These are phyloP conservation scores for Kodamaea fungicola DNA, from an alignment of 1,139 yeast genomes.

Conservation along the genomic window DNA sequence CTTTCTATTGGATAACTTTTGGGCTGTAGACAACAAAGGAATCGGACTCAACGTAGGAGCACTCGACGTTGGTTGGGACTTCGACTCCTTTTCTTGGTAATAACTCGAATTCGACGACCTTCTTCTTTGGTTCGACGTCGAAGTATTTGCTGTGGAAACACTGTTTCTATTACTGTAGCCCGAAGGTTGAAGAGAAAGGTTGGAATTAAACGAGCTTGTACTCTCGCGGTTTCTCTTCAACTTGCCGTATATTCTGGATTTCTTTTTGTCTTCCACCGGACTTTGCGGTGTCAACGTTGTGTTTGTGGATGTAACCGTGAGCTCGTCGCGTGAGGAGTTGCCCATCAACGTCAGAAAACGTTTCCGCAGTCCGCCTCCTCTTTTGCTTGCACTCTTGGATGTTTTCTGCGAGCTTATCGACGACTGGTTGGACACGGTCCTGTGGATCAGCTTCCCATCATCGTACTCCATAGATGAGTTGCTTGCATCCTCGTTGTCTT, in stretches of 20 bases:
- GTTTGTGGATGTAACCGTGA: conserved; percentile 2
- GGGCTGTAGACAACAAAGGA: conserved; percentile 17
- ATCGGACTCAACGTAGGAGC: conserved; percentile 11
- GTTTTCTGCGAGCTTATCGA: conserved; percentile 12
- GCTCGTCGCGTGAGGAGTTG: conserved; percentile 7
- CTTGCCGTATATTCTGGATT: conserved; percentile 36
- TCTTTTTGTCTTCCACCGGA: conserved; percentile 22
- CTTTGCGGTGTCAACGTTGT: background rate
- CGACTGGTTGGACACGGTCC: conserved; percentile 14
- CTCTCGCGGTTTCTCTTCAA: conserved; percentile 40
- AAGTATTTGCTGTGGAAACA: conserved; percentile 23
- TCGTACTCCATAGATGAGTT: conserved; percentile 15
- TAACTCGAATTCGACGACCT: conserved; percentile 23
- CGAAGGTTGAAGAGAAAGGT: conserved; percentile 18
- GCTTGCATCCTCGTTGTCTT: conserved; percentile 25
- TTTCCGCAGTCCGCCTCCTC: conserved; percentile 18
- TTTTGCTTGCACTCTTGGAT: conserved; percentile 6
- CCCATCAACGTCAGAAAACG: conserved; percentile 26
- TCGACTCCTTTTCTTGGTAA: background rate
- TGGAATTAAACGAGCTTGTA: conserved; percentile 29
- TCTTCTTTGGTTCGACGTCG: conserved; percentile 18
- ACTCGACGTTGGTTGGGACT: background rate
- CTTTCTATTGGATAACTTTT: conserved; percentile 31
- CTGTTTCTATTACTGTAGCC: conserved; percentile 23
- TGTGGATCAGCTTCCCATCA: conserved; percentile 11